A percentile compares a stretch with the other conserved stretches of the same genome.
phyloP scores from a whole-genome alignment of 2,329 filamentous ascomycete genomes.

The Calonectria pauciramosa region DNA sequence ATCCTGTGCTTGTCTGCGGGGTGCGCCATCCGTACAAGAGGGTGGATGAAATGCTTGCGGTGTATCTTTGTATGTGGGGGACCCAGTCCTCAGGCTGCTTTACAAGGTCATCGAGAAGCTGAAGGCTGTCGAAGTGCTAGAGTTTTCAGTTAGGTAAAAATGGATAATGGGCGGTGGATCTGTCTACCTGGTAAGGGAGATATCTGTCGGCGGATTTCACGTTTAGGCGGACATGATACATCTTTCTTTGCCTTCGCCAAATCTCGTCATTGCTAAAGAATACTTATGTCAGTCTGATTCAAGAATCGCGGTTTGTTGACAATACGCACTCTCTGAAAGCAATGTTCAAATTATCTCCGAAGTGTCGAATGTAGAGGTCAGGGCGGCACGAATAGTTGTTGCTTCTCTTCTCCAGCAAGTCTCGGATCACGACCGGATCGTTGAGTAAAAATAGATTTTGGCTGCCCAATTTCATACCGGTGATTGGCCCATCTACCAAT shows the following conservation, averaged over 20 bases:
- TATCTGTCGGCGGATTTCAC: constrained; percentile 11
- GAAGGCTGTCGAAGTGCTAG: constrained; percentile 11
- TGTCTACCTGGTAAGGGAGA: constrained; percentile 1
- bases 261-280: background rate
- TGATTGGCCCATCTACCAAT: background rate
- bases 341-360: constrained; percentile 12
- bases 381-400: constrained; percentile 15
- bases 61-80: background rate
- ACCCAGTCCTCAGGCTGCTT: background rate
- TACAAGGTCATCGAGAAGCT: background rate
- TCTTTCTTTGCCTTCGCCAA: constrained; percentile 9
- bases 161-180: background rate
- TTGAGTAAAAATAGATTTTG: constrained; percentile 3
- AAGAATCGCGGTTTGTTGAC: fast-evolving
- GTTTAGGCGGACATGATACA: constrained; percentile 14
- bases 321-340: background rate
- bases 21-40: constrained; percentile 11
- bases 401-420: constrained; percentile 10
- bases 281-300: no score
- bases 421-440: background rate
- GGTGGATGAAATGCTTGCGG: constrained; percentile 5
- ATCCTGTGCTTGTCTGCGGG: constrained; percentile 1
- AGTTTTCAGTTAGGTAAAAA: background rate
- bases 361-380: constrained; percentile 6
- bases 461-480: background rate